Percentiles rank a stretch among this genome's conserved stretches.
These are phyloP conservation scores for Silene uniflora DNA, from an alignment of 148 eudicot species.

Conservation along the genomic window DNA sequence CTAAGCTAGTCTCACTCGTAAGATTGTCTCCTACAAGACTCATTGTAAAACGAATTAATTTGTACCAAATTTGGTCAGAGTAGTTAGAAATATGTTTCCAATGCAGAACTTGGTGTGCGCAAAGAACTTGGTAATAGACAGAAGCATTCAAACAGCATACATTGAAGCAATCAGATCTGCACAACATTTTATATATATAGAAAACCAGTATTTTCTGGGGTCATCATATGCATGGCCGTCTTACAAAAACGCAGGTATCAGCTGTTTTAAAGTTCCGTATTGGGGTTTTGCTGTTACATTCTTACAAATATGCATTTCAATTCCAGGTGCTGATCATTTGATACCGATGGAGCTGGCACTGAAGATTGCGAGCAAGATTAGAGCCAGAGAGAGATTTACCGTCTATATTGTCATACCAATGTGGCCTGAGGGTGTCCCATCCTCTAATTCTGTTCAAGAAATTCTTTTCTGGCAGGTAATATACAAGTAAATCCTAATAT, in stretches of 20 bases:
- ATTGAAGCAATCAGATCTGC: slow-evolving; percentile 66
- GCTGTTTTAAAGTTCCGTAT: neutral
- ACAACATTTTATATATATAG: slow-evolving; percentile 61
- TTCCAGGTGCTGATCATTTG: slow-evolving; percentile 53
- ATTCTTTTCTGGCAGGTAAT: slow-evolving; percentile 72
- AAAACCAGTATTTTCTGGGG: slow-evolving; percentile 65
- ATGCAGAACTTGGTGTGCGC: slow-evolving; percentile 54
- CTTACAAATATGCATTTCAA: neutral
- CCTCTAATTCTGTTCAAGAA: slow-evolving; percentile 53
- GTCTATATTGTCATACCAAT: slow-evolving; percentile 64
- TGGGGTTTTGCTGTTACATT: neutral
- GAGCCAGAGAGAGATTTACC: slow-evolving; percentile 56
- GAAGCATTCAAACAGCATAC: slow-evolving; percentile 63
- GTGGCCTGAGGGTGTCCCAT: slow-evolving; percentile 71
- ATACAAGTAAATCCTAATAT: neutral
- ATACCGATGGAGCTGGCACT: slow-evolving; percentile 63
- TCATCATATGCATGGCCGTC: slow-evolving; percentile 60
- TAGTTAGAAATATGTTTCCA: neutral
- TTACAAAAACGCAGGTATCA: slow-evolving; percentile 45
- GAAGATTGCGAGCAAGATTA: slow-evolving; percentile 57
- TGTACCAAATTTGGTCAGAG: neutral
- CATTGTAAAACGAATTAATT: neutral
- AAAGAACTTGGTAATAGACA: slow-evolving; percentile 52
- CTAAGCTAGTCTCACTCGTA: neutral
- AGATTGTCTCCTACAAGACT: neutral